Evolutionary conservation across 2,329 filamentous ascomycete genomes (phyloP), one percentile per base, ranked within the genome.

Genomic region (Aureobasidium sp.): DNA sequence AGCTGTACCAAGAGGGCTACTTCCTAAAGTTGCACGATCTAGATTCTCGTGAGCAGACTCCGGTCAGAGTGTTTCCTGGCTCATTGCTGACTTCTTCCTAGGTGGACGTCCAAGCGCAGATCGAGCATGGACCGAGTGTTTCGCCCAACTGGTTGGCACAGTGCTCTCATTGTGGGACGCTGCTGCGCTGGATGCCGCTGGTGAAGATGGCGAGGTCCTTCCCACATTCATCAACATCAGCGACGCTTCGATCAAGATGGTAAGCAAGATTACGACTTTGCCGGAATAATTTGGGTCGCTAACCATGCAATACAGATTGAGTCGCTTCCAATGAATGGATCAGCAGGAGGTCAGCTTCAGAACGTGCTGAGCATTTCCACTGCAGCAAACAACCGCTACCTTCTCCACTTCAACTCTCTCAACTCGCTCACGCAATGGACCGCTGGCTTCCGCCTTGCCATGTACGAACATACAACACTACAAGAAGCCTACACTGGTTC

Each of bases 191-290:
- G 94, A 99, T 77, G 86, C 86, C 42, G 92, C 90, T 14, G 91
- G 90, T 39, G 87, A 91, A 68, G 86, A 94, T 69, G 89, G 87
- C 66, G 90, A 96, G 71, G 89, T 96, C 52, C 79, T 93, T 45
- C 91, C 91, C 36, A 94, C 90, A 56, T 99, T 97, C 73, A 92
- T 99, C 74, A 99, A 99, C 71, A 78, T 99, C 64, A 96, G 94
- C 7, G 94, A 99, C 81, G 94, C 94, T 22, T 96, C 94, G 0
- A 91, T 99, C 69, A 96, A 96, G 76, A 97, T 97, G 91, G 94
- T 97, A 82, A 27, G 71, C 64, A 27, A 55, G 15, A 42, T 20
- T 17, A 31, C 37, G 11, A 29, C 9, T 39, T 34, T 9, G 52
- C 29, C 45, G 36, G 14, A 11, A 3, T 2, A 11, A 44, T 34